Evolutionary conservation across 2,329 filamentous ascomycete genomes (phyloP), one percentile per base, ranked within the genome.

Genomic region (Cytospora paraplurivora): DNA sequence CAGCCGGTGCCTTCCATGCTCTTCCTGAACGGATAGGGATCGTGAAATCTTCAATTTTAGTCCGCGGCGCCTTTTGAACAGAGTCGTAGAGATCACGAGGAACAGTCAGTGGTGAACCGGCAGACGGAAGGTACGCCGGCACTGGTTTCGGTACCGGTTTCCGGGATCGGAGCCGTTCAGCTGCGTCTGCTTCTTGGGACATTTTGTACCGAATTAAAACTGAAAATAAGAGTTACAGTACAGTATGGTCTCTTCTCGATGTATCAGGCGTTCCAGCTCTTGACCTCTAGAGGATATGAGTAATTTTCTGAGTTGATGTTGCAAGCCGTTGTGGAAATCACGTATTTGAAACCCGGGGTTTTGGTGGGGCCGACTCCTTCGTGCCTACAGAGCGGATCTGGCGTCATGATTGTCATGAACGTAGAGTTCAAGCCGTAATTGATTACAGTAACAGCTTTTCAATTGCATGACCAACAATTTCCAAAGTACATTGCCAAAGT

Each of bases 1-100:
- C 89, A 1, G 85, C 85, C 0, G 85, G 82, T 0, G 89, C 90
- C 55, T 83, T 80, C 88, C 89, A 95, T 1, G 91, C 90, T 65
- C 81, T 81, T 1, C 89, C 92, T 2, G 88, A 91, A 38, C 91
- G 86, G 35, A 92, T 90, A 0, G 90, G 88, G 34, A 95, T 78
- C 1, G 83, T 84, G 68, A 90, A 89, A 7, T 84, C 77, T 2
- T 82, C 72, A 7, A 79, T 38, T 1, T 81, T 69, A 0, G 74
- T 69, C 0, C 82, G 75, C 0, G 77, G 75, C 0, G 80, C 79
- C 4, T 73, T 66, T 44, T 87, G 84, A 21, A 94, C 84, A 1
- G 85, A 80, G 4, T 86, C 81, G 76, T 95, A 91, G 7, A 79
- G 67, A 3, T 68, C 63, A 58, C 74, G 74, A 68, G 84, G 76